A percentile compares a stretch with the other conserved stretches of the same genome.
phyloP scores from a whole-genome alignment of 352 stramenopile species.

The Globisporangium mamillatum region DNA sequence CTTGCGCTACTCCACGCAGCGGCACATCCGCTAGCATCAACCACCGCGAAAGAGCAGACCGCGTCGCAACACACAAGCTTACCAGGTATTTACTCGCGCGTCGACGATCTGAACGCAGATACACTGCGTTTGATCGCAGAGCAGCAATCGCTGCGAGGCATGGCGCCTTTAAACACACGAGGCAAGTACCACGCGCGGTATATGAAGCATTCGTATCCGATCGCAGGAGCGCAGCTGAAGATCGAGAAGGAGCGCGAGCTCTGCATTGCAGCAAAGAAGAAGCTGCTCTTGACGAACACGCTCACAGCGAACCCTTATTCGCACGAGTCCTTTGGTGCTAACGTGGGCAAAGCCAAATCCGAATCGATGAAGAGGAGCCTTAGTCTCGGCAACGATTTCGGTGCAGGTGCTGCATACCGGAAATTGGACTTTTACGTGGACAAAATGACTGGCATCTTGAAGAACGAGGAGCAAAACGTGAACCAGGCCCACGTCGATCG shows the following conservation, averaged over 20 bases:
- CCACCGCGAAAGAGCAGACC: neutral
- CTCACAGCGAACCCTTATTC: constrained; percentile 2
- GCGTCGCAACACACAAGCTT: neutral
- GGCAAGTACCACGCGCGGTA: constrained; percentile 72
- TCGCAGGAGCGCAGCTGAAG: constrained; percentile 65
- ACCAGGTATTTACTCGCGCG: constrained; percentile 44
- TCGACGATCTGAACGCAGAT: constrained; percentile 41
- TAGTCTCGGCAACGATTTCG: constrained; percentile 11
- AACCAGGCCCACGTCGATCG: constrained; percentile 25
- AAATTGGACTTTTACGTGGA: constrained; percentile 56
- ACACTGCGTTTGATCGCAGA: constrained; percentile 46
- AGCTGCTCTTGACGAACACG: constrained; percentile 40
- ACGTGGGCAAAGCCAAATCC: neutral
- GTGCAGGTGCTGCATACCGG: constrained; percentile 18
- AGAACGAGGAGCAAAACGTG: constrained; percentile 30
- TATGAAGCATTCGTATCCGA: constrained; percentile 70
- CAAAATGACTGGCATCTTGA: constrained; percentile 33
- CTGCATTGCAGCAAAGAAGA: constrained; percentile 60
- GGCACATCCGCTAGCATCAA: neutral
- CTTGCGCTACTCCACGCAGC: neutral
- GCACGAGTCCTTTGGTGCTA: too few species aligned
- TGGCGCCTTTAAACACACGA: constrained; percentile 41
- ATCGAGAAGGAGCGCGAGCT: constrained; percentile 66
- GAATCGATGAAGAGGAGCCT: constrained; percentile 9
- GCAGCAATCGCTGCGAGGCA: constrained; percentile 30